Evolutionary conservation across 2,329 filamentous ascomycete genomes (phyloP).

Genomic region (Thielaviopsis cerberus): DNA sequence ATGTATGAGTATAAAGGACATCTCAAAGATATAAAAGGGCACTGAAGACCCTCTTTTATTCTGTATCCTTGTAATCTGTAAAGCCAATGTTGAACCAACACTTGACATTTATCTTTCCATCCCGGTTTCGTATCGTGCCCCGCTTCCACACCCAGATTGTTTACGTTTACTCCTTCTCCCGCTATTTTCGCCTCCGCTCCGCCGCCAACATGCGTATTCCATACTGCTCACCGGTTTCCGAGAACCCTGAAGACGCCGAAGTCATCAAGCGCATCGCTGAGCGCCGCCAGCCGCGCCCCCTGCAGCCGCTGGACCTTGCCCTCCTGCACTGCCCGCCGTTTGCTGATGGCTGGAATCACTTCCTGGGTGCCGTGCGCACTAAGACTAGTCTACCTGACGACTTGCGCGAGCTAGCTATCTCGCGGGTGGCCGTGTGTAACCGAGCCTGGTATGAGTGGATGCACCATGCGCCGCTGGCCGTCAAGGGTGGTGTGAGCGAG

Average conservation of each 20-base stretch:
- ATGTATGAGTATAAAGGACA: neutral
- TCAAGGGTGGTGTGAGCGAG: conserved; percentile 36
- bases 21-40: neutral
- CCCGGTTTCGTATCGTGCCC: neutral
- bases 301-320: conserved; percentile 57
- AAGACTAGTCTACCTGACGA: conserved; percentile 30
- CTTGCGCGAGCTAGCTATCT: conserved; percentile 62
- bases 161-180: neutral
- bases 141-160: neutral
- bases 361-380: conserved; percentile 45
- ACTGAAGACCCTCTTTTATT: neutral
- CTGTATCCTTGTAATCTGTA: neutral
- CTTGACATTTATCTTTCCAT: too few species aligned
- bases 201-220: conserved; percentile 42
- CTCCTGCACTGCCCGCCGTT: conserved; percentile 57
- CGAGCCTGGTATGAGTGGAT: conserved; percentile 72
- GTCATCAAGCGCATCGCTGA: conserved; percentile 46
- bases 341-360: conserved; percentile 57
- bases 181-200: conserved; percentile 10
- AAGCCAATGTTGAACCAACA: too few species aligned
- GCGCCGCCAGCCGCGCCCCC: conserved; percentile 48
- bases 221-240: conserved; percentile 36
- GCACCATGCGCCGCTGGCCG: conserved; percentile 53
- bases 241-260: conserved; percentile 28
- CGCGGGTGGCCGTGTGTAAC: conserved; percentile 63